Evolutionary conservation across 2,329 filamentous ascomycete species (phyloP).

Genomic region (Penicillium sp.): DNA sequence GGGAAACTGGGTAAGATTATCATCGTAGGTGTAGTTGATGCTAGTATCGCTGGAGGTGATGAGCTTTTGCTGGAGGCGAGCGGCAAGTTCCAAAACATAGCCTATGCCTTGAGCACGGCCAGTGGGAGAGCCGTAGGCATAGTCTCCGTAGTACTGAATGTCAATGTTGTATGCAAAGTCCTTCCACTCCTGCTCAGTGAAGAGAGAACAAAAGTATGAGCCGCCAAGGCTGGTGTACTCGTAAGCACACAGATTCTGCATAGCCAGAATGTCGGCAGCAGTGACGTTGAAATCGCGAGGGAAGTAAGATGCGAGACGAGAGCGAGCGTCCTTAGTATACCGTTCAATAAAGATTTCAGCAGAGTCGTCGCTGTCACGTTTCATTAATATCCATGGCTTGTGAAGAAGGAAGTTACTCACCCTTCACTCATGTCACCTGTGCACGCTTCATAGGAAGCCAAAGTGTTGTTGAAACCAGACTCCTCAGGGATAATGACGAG

Average conservation of each 20-base stretch:
- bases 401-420: not conserved
- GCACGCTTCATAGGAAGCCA: constrained; percentile 55
- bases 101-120: constrained; percentile 57
- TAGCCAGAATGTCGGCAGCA: constrained; percentile 52
- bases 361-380: constrained; percentile 17
- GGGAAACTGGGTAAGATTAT: constrained; percentile 50
- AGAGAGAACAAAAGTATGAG: constrained; percentile 55
- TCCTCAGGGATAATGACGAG: constrained; percentile 55
- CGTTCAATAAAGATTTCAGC: constrained; percentile 46
- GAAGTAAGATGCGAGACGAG: constrained; percentile 49
- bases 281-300: constrained; percentile 52
- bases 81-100: constrained; percentile 54
- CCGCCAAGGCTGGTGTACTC: constrained; percentile 52
- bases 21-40: constrained; percentile 53
- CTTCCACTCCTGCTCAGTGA: constrained; percentile 58
- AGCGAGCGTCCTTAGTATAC: constrained; percentile 49
- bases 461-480: constrained; percentile 53
- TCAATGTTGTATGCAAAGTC: constrained; percentile 57
- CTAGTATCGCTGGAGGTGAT: constrained; percentile 52
- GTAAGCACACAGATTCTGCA: constrained; percentile 57
- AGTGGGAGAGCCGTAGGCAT: constrained; percentile 50
- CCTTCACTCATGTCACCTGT: constrained; percentile 30
- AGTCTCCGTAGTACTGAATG: constrained; percentile 51
- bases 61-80: constrained; percentile 49
- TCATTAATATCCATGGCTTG: not conserved